Conservation (phyloP, 164 flowering plant species). For the Vitis rotundifolia region DNA sequence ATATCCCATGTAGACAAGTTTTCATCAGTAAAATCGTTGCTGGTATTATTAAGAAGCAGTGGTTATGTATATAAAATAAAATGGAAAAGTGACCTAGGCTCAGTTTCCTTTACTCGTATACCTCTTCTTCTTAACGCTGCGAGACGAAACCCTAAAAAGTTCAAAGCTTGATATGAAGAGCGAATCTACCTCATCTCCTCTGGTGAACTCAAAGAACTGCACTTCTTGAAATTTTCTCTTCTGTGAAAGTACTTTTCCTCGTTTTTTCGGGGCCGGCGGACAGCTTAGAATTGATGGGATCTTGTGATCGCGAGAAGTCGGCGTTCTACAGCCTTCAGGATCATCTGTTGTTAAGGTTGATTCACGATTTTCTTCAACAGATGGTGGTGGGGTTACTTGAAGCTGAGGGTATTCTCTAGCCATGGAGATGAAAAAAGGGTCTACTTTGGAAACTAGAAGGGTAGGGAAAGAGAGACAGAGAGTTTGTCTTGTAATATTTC, state of each 20-base stretch:
- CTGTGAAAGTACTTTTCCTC: slow-evolving; percentile 10
- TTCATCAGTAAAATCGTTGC: too few relatives aligned
- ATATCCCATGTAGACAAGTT: too few relatives aligned
- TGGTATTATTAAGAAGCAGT: too few relatives aligned
- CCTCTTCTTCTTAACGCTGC: slow-evolving; percentile 5
- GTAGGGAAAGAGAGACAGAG: neutral
- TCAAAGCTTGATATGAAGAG: slow-evolving; percentile 23
- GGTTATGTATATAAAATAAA: too few relatives aligned
- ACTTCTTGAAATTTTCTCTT: slow-evolving; percentile 36
- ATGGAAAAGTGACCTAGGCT: too few relatives aligned
- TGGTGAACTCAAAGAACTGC: slow-evolving; percentile 34
- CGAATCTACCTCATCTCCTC: slow-evolving; percentile 31
- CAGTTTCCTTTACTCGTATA: too few relatives aligned
- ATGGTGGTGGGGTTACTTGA: neutral
- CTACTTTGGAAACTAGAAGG: neutral
- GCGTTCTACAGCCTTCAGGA: slow-evolving; percentile 27
- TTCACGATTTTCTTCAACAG: neutral
- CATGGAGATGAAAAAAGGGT: slow-evolving; percentile 2
- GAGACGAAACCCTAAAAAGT: neutral
- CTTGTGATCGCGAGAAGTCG: slow-evolving; percentile 35
- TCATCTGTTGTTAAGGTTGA: neutral
- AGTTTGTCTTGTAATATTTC: neutral
- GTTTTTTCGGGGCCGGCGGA: slow-evolving; percentile 43
- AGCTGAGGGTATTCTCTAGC: slow-evolving; percentile 1
- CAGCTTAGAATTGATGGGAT: slow-evolving; percentile 34